Evolutionary conservation across 768 basidiomycete genomes (phyloP), one percentile per base, ranked within the genome.

Genomic region (Mycena belliarum): DNA sequence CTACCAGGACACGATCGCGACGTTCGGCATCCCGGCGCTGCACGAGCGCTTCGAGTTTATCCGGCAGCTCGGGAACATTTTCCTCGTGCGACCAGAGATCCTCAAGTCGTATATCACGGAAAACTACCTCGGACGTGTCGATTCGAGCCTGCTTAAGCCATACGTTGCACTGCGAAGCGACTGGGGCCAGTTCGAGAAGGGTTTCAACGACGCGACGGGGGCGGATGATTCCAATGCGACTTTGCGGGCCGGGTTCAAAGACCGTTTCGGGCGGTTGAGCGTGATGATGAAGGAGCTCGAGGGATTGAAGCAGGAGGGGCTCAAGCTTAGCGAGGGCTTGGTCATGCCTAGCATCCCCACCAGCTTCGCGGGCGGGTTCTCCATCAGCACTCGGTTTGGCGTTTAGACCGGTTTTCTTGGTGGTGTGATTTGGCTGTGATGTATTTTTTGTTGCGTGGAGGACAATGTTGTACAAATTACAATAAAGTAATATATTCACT

Each of bases 21-120:
- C 82, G n/a, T 98, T 96, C 75, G 80, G 81, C 28, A 86, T 97
- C 41, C 85, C 92, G 12, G 80, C 90, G 8, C 79, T 99, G 9
- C 84, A 88, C 63, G 95, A 98, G 70, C 93, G 96, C 23, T 99
- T 96, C 75, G 97, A 98, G 70, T 98, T 98, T 76, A 88, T 98
- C 61, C 89, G 95, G 38, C 95, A 98, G 72, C 85, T 99, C 6
- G 97, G 96, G 63, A 96, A 98, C 68, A 82, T 95, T 62, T 99
- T 98, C 81, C 89, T 98, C 61, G 91, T 99, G 47, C 92, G 89
- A 52, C 95, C 96, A 8, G 95, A 98, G 61, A 92, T 95, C 56
- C 82, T 99, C 63, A 92, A 90, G 65, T 92, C 95, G 5, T 98
- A 97, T 75, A 94, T 98, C 71, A 91, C 89, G 11, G 95, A 97